Base-by-base conservation (phyloP, 2,329 filamentous ascomycete genomes). In the Ceratocystis papillata region DNA sequence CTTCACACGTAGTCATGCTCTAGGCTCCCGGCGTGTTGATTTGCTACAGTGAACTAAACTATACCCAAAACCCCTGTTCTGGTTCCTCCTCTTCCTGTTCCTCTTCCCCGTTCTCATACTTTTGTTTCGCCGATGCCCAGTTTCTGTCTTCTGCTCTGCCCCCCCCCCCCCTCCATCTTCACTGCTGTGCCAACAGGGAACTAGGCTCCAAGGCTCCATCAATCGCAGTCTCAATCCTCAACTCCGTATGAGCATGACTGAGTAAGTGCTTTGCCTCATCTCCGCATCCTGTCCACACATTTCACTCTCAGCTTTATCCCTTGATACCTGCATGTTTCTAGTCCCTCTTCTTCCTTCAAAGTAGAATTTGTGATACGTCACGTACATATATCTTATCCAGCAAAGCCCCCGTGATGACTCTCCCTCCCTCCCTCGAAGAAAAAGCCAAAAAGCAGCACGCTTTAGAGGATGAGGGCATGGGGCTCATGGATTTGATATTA, bases 241-340 rank as follows among this genome's bases (percentile, higher is more conserved):
- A 10, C n/a, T 25, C 22, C n/a, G 17, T 17, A 10, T 2, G 17
- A 50, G 20, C 4, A 30, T 30, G 30, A 30, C 4, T 30, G 30
- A 30, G 28, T 7, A 30, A 30, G 6, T 30, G 33, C 33, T 37
- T 37, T 37, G 33, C 33, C 33, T 37, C 33, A 37, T 37, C 33
- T 37, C 33, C 33, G 33, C 33, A 37, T 37, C 33, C 33, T 37
- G 33, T 37, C 33, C 33, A 37, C 8, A 37, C 33, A 37, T 37
- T 37, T 37, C 33, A 37, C 33, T 37, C 33, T 57, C 50, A 57
- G 50, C 50, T 57, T 57, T 57, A 57, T 57, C 50, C 50, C 50
- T 57, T 57, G 50, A 57, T 57, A 57, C 22, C 20, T 57, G 50
- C 50, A 57, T 57, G 50, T 57, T 57, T 57, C 50, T 57, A 15